Conservation (phyloP, 1,139 yeast species). For the Candida sanyaensis region DNA sequence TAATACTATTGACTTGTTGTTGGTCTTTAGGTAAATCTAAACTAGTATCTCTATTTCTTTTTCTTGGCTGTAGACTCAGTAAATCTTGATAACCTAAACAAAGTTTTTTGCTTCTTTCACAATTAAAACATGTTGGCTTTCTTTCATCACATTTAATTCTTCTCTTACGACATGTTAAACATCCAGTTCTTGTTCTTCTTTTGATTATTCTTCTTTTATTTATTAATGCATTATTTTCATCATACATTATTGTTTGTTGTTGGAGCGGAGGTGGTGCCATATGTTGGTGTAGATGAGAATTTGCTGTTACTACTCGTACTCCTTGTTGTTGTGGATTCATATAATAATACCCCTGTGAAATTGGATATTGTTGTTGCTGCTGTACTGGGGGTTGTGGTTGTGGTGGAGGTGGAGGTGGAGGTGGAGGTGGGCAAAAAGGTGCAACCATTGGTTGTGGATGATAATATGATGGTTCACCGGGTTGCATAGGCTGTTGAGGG, state of each 20-base stretch:
- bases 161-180: constrained; percentile 71
- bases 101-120: constrained; percentile 67
- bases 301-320: constrained; percentile 4
- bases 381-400: constrained; percentile 1
- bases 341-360: constrained; percentile 10
- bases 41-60: constrained; percentile 14
- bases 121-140: constrained; percentile 72
- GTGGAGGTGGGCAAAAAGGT: background rate
- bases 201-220: constrained; percentile 46
- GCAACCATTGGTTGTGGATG: background rate
- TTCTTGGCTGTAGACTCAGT: constrained; percentile 13
- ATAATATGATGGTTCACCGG: background rate
- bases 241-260: constrained; percentile 16
- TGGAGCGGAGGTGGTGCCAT: constrained; percentile 5
- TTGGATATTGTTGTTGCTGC: constrained; percentile 10
- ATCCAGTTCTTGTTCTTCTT: constrained; percentile 71
- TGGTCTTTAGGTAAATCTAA: constrained; percentile 12
- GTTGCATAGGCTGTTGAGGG: background rate
- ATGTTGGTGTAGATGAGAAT: background rate
- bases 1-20: background rate
- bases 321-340: constrained; percentile 9
- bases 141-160: constrained; percentile 76
- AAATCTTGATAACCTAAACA: constrained; percentile 65
- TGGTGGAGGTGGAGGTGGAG: background rate
- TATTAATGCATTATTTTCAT: constrained; percentile 35